Base-by-base conservation (phyloP, 257 asterid genomes). In the Leonotis leonurus region DNA sequence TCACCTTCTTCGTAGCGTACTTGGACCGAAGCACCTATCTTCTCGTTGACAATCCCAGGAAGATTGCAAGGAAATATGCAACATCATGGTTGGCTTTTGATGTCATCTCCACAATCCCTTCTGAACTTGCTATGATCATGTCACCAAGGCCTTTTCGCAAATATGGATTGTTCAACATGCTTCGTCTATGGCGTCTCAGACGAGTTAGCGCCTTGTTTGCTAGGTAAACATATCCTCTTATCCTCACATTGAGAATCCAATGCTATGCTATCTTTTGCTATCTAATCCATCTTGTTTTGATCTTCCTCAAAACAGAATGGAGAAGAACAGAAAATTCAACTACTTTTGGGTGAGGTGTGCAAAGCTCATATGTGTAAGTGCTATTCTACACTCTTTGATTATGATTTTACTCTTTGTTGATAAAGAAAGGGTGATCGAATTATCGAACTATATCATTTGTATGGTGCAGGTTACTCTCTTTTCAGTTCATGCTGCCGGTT, bases 401-500 rank as follows among this genome's bases (percentile, higher is more conserved):
- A 53, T n/a, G 5, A 16, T 21, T 1, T 25, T 3, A n/a, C n/a
- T n/a, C n/a, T n/a, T n/a, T n/a, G n/a, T n/a, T n/a, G 30, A 24
- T 40, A 17, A 43, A 6, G 6, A 39, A 25, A 43, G 16, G n/a
- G 10, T 6, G 49, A 55, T 73, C 3, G 7, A 4, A n/a, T 25
- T 40, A 20, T 45, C 56, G 48, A 57, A 30, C 36, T 43, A 5
- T 54, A 6, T 58, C 44, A 6, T 59, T 64, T 56, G 33, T 13
- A 2, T 55, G 62, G 16, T 79, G 51, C 40, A 82, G 89, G 81
- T 83, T 43, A 77, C 83, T 46, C 62, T 83, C 0, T 76, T 80
- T 5, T 74, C 74, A 0, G 91, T 88, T 67, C 95, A 90, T 64
- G 78, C 85, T 70, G 98, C 94, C 1, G 98, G 84, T 12, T 90